Evolutionary conservation across 345 rosid genomes (phyloP), one percentile per base, ranked within the genome.

Genomic region (Citrus hindsii): DNA sequence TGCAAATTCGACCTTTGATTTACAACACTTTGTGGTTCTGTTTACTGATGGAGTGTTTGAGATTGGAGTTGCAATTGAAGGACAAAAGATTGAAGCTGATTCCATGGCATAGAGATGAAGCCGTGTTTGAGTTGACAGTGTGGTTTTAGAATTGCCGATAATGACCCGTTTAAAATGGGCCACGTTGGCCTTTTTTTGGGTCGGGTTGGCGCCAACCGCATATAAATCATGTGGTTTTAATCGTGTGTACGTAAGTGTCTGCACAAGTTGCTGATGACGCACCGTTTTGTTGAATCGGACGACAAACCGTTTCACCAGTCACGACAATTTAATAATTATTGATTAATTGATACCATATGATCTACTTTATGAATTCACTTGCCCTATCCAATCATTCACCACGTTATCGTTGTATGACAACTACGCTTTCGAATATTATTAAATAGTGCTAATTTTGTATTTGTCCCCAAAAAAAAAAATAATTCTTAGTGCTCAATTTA

Each of bases 151-250:
- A 1, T 46, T 46, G 18, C n/a, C n/a, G n/a, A n/a, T 51, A 75
- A 78, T 51, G 63, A 73, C 71, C 72, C 71, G 81, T 85, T 75
- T 75, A 73, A 80, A 84, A 62, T 56, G 70, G 83, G 79, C 89
- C 89, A 85, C 87, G 87, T 85, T 71, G 79, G 80, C 63, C 1
- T 9, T 48, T 9, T 24, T 14, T 76, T 46, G 79, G 71, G 83
- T 74, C 80, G 84, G 84, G 81, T 80, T 71, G 82, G 75, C 84
- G 84, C 86, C 85, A 81, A 75, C 90, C 89, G 84, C 85, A 65
- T 32, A 70, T 30, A 10, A 13, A 21, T 74, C n/a, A 4, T 53
- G 40, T 61, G 61, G 48, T 19, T 56, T 22, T 24, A 32, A 35
- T 13, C 5, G 21, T 72, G 51, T 1, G 51, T 46, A 13, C 51